A percentile compares a stretch with the other conserved stretches of the same genome.
These are phyloP conservation scores for Globisporangium nagaii DNA, from an alignment of 352 stramenopile species.

Conservation along the genomic window DNA sequence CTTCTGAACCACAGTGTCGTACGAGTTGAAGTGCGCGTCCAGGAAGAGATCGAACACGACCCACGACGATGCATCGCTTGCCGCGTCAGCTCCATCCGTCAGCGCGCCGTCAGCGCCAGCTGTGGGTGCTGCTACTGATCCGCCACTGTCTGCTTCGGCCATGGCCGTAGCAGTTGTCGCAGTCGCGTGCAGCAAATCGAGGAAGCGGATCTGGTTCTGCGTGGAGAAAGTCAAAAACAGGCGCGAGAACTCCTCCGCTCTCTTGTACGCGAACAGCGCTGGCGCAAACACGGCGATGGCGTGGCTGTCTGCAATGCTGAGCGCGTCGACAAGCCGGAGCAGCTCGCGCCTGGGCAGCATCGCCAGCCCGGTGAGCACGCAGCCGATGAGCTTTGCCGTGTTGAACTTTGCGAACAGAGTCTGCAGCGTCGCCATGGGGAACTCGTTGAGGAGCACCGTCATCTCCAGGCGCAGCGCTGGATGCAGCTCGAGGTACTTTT, in stretches of 20 bases:
- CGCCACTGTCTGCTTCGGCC: no score
- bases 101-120: no score
- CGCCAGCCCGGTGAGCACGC: constrained; percentile 26
- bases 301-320: constrained; percentile 23
- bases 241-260: constrained; percentile 23
- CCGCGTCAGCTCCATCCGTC: background rate
- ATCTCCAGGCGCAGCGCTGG: constrained; percentile 19
- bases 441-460: constrained; percentile 34
- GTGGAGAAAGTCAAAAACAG: constrained; percentile 38
- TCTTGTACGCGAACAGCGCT: constrained; percentile 26
- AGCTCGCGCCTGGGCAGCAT: constrained; percentile 40
- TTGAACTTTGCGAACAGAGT: constrained; percentile 54
- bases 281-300: constrained; percentile 36
- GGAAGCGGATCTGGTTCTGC: constrained; percentile 26
- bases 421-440: constrained; percentile 44
- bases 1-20: constrained; percentile 43
- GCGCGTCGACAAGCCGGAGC: constrained; percentile 37
- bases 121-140: no score
- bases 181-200: constrained; percentile 25
- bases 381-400: constrained; percentile 28
- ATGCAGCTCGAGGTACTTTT: constrained; percentile 39
- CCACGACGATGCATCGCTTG: background rate
- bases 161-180: background rate
- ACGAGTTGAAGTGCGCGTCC: constrained; percentile 22
- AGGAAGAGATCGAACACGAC: constrained; percentile 50